Evolutionary conservation across 768 basidiomycete genomes (phyloP).

Genomic region (Trametes maxima): DNA sequence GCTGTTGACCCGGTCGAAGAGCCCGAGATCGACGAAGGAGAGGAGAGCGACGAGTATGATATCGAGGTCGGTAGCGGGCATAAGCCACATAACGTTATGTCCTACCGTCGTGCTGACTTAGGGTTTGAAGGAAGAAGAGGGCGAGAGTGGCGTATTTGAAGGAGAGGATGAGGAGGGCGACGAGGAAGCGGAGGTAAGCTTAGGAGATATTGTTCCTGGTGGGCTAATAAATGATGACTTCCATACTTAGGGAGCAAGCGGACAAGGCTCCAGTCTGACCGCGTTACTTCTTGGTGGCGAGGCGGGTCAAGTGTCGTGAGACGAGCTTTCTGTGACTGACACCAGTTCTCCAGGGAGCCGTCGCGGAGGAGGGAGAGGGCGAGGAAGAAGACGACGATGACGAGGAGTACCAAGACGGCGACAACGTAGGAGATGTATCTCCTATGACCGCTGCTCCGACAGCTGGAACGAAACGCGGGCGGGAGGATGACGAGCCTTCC

Average conservation of each 20-base stretch:
- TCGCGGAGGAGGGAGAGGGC: slow-evolving; percentile 7
- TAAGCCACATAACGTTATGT: too few relatives aligned
- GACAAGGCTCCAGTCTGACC: slow-evolving; percentile 27
- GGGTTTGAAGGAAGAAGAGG: slow-evolving; percentile 28
- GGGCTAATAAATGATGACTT: background rate
- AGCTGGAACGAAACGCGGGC: slow-evolving; percentile 23
- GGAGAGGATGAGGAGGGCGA: slow-evolving; percentile 30
- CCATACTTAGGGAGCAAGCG: slow-evolving; percentile 13
- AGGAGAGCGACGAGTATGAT: slow-evolving; percentile 37
- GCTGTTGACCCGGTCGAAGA: slow-evolving; percentile 16
- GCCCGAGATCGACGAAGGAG: slow-evolving; percentile 24
- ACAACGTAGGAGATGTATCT: slow-evolving; percentile 23
- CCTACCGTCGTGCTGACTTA: background rate
- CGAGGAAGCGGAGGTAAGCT: slow-evolving; percentile 18
- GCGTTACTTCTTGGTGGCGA: slow-evolving; percentile 31
- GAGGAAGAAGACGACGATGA: slow-evolving; percentile 27
- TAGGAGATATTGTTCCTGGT: background rate
- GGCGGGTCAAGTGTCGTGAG: background rate
- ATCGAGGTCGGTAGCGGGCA: slow-evolving; percentile 15
- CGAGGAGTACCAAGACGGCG: slow-evolving; percentile 26
- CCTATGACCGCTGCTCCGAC: slow-evolving; percentile 18
- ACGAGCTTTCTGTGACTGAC: background rate
- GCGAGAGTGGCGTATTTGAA: slow-evolving; percentile 25
- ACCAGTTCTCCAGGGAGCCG: background rate
- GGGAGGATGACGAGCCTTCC: slow-evolving; percentile 32